Evolutionary conservation across 768 basidiomycete species (phyloP).

Genomic region (Boletus speciosus): DNA sequence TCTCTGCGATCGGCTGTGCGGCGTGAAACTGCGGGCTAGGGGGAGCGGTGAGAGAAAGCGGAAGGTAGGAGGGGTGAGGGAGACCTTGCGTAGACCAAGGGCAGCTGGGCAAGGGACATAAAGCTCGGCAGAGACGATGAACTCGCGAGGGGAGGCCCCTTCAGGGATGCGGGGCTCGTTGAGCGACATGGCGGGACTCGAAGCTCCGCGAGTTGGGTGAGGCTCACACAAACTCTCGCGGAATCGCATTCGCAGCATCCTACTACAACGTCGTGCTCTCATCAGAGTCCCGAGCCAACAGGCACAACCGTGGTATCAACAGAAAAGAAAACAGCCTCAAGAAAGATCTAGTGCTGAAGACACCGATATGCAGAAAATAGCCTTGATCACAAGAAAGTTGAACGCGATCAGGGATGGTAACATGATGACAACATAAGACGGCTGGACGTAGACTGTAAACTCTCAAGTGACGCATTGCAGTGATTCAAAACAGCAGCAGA

Average conservation of each 20-base stretch:
- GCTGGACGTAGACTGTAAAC: conserved; percentile 13
- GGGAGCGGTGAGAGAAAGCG: conserved; percentile 7
- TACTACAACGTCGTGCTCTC: conserved; percentile 6
- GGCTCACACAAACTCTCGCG: too few relatives aligned
- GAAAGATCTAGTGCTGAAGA: conserved; percentile 12
- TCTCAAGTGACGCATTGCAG: conserved; percentile 3
- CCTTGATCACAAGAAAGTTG: conserved; percentile 9
- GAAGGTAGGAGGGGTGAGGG: conserved; percentile 6
- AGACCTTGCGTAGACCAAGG: conserved; percentile 55
- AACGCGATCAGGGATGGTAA: conserved; percentile 13
- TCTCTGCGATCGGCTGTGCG: conserved; percentile 57
- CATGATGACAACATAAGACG: conserved; percentile 14
- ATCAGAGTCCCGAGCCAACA: not conserved
- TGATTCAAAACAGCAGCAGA: conserved; percentile 5
- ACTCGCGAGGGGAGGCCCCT: conserved; percentile 39
- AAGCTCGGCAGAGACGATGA: conserved; percentile 58
- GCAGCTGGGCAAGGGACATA: conserved; percentile 54
- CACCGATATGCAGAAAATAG: conserved; percentile 13
- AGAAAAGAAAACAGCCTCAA: conserved; percentile 1
- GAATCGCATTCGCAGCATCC: not conserved
- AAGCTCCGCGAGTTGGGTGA: not conserved
- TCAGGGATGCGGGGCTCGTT: conserved; percentile 5
- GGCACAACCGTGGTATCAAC: conserved; percentile 11
- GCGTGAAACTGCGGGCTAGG: conserved; percentile 44
- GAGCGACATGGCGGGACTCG: conserved; percentile 11